Evolutionary conservation across 805 yeast species (phyloP), one percentile per base, ranked within the genome.

Genomic region (Myxozyma neglecta): DNA sequence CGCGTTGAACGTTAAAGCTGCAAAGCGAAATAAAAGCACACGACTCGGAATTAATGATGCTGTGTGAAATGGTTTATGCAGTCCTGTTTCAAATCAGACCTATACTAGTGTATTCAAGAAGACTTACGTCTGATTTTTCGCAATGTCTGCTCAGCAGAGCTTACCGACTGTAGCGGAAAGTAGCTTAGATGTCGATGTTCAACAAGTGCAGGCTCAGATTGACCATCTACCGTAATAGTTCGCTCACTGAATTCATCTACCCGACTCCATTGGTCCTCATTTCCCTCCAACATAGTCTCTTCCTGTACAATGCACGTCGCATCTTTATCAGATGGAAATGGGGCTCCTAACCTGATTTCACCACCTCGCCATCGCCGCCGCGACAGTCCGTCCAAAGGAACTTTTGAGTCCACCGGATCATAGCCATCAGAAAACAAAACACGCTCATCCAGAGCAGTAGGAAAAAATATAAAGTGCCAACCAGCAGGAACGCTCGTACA

Each of bases 1-100:
- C 3, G 96, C 80, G 72, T 93, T 93, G 75, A 85, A 86, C 0
- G 94, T 86, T 56, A 94, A 72, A 11, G 89, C 87, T 49, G 93
- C 85, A 74, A 85, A 89, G 20, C 69, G 57, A 48, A 60, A 66
- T 11, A 53, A 45, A 11, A 65, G 65, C 13, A 49, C 48, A 11
- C 56, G 53, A 7, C 64, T 44, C 14, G 68, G 69, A 20, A 59
- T 57, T 24, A 66, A 43, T 32, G 46, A 36, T 10, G 60, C 47
- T 16, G 47, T 37, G 20, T 48, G 34, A 18, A 20, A 11, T 8
- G 60, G 45, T 16, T 32, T 16, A 40, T 49, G 36, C 7, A 20
- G 24, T 8, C 53, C 55, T 53, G 24, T 34, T 29, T n/a, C 20
- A 18, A 6, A 49, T 29, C 48, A 49, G 46, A 42, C n/a, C 4